phyloP scores from a whole-genome alignment of 1,284 basidiomycete species.

The Leccinum fuscescens region DNA sequence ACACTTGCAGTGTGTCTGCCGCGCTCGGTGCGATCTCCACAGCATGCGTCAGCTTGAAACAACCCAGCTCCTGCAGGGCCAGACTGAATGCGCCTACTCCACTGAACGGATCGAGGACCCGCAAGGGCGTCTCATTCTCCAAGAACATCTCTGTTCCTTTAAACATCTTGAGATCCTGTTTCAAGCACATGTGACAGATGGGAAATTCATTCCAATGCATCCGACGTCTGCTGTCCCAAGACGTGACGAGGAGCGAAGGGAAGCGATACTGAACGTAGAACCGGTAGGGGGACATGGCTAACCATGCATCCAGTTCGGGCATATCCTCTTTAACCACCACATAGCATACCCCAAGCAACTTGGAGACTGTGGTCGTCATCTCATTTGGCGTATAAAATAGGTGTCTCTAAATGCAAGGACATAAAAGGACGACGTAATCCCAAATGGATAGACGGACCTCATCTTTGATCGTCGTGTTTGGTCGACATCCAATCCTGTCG shows the following conservation, averaged over 20 bases:
- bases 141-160: slow-evolving; percentile 33
- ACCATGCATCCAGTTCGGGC: slow-evolving; percentile 46
- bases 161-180: slow-evolving; percentile 34
- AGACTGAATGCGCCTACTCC: slow-evolving; percentile 65
- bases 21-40: slow-evolving; percentile 71
- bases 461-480: slow-evolving; percentile 33
- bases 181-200: slow-evolving; percentile 48
- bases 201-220: slow-evolving; percentile 37
- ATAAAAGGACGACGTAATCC: background rate
- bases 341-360: slow-evolving; percentile 48
- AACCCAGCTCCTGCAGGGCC: slow-evolving; percentile 51
- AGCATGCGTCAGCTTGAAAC: slow-evolving; percentile 58
- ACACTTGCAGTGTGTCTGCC: slow-evolving; percentile 58
- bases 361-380: slow-evolving; percentile 32
- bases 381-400: slow-evolving; percentile 44
- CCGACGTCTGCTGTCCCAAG: slow-evolving; percentile 38
- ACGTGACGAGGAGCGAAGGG: slow-evolving; percentile 36
- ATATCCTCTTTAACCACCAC: slow-evolving; percentile 41
- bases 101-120: slow-evolving; percentile 61
- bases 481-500: slow-evolving; percentile 30
- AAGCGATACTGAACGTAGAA: slow-evolving; percentile 56
- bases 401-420: slow-evolving; percentile 23
- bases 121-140: slow-evolving; percentile 35
- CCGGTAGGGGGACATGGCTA: slow-evolving; percentile 49
- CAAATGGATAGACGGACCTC: slow-evolving; percentile 32